Conservation (phyloP, 2,329 filamentous ascomycete genomes). For the Myriosclerotinia scirpicola region DNA sequence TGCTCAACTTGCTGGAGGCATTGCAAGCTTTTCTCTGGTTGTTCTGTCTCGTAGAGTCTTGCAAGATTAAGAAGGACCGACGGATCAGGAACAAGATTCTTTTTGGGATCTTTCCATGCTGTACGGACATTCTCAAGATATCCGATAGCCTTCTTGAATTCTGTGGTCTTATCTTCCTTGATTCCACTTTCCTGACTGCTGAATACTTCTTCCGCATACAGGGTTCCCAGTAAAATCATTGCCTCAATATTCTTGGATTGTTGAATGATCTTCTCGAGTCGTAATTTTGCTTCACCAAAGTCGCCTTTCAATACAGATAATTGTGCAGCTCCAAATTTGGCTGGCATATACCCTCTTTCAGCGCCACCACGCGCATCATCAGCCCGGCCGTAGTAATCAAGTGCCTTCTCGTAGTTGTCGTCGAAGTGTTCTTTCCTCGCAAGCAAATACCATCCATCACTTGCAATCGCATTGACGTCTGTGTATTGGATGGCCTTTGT, state of each 20-base stretch:
- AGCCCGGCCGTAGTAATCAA: constrained; percentile 83
- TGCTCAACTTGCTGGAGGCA: constrained; percentile 92
- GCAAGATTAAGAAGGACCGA: constrained; percentile 90
- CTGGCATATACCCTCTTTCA: constrained; percentile 88
- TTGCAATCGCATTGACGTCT: constrained; percentile 93
- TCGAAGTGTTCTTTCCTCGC: constrained; percentile 88
- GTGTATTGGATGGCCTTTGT: constrained; percentile 94
- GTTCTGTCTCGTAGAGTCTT: constrained; percentile 81
- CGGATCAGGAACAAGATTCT: constrained; percentile 75
- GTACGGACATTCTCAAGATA: constrained; percentile 81
- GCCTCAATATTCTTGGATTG: constrained; percentile 81
- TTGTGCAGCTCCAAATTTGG: constrained; percentile 92
- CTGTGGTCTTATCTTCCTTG: constrained; percentile 83
- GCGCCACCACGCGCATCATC: constrained; percentile 89
- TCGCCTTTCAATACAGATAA: constrained; percentile 82
- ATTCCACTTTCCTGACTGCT: constrained; percentile 66
- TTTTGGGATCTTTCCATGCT: constrained; percentile 92
- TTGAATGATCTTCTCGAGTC: constrained; percentile 91
- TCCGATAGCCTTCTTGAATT: constrained; percentile 81
- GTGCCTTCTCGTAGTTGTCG: constrained; percentile 71
- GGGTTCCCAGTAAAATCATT: constrained; percentile 85
- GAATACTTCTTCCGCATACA: constrained; percentile 95
- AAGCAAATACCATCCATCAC: constrained; percentile 95
- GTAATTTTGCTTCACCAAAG: constrained; percentile 86
- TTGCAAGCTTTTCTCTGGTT: constrained; percentile 86